Conservation (phyloP, 306 rosid species). For the Vicia sativa region DNA sequence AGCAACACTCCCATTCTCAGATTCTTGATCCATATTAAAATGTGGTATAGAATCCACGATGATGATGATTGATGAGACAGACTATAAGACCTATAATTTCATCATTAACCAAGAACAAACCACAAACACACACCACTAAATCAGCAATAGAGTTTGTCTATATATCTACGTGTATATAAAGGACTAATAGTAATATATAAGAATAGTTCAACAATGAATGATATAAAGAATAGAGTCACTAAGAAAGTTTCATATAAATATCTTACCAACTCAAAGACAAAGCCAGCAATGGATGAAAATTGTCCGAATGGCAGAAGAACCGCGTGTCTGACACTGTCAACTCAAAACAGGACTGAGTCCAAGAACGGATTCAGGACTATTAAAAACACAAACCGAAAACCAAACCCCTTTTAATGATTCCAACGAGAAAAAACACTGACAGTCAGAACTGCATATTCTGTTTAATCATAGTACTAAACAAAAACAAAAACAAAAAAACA, state of each 20-base stretch:
- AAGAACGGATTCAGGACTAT: conserved; percentile 27
- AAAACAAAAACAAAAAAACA: no score
- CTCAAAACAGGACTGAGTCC: conserved; percentile 52
- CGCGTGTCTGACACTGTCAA: conserved; percentile 55
- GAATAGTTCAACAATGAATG: conserved; percentile 38
- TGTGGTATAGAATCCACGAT: conserved; percentile 41
- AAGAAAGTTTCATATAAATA: conserved; percentile 23
- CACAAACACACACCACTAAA: conserved; percentile 23
- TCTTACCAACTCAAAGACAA: conserved; percentile 58
- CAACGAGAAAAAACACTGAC: conserved; percentile 26
- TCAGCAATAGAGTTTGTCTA: conserved; percentile 7
- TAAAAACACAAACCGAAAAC: conserved; percentile 20
- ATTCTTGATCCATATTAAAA: conserved; percentile 47
- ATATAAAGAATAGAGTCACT: conserved; percentile 27
- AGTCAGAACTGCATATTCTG: conserved; percentile 1
- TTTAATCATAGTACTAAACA: background rate
- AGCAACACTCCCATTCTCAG: conserved; percentile 51
- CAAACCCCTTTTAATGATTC: conserved; percentile 41
- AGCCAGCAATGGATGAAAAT: conserved; percentile 28
- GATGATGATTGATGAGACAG: background rate
- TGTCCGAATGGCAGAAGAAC: conserved; percentile 33
- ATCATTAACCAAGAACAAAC: conserved; percentile 16
- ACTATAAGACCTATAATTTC: conserved; percentile 41
- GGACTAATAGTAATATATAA: conserved; percentile 21
- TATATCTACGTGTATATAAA: conserved; percentile 7